Base-by-base conservation (phyloP, 306 rosid genomes). In the Cicer pinnatifidum region DNA sequence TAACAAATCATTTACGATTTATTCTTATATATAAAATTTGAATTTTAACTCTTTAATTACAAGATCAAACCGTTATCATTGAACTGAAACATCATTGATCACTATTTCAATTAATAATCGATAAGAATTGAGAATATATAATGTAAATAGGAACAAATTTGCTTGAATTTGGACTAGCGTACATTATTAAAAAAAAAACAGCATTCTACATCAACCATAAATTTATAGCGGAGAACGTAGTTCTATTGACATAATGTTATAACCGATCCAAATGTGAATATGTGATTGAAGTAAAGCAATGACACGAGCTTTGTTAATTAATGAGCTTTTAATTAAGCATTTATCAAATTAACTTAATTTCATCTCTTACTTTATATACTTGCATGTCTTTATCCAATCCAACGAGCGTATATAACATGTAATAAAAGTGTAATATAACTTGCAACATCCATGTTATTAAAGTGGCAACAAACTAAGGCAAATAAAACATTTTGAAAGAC, bases 271-370 rank as follows among this genome's bases (percentile, higher is more conserved):
- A 3, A 43, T 19, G 40, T 66, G 51, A 20, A 28, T 28, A 28
- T 28, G 40, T 66, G 37, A 20, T 66, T 44, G 16, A 17, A 20
- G 71, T 10, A 19, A 20, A 67, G 3, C 43, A 45, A 67, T 40
- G 12, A 43, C 10, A 4, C 2, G n/a, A 28, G 28, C 28, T 68
- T 0, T 47, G 9, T 48, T 17, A 45, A 67, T 23, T 28, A 28
- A 16, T 46, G 35, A 28, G 53, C 47, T n/a, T 38, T 62, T 38
- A 62, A 62, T 15, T 39, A 39, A 38, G 48, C 68, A 62, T 38
- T 4, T 62, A 39, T 62, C 23, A 15, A 62, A 37, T 56, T 53
- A 17, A 53, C 6, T 50, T 13, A 28, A 28, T 28, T 3, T 28
- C 35, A 3, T 28, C 35, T 28, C 35, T 28, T 28, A 28, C 35